Evolutionary conservation across 306 rosid genomes (phyloP).

Genomic region (Vicia villosa): DNA sequence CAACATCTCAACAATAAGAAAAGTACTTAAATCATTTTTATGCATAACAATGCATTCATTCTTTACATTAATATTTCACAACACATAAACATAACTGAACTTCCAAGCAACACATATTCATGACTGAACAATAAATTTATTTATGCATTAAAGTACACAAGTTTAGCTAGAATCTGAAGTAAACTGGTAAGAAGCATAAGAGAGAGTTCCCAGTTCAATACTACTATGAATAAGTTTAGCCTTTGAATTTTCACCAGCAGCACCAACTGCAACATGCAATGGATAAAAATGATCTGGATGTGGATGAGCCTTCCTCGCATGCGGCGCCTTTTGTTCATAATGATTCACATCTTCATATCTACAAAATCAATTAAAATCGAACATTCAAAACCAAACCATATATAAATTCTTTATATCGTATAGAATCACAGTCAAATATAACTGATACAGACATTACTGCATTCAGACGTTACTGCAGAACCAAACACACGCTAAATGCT

Average conservation of each 20-base stretch:
- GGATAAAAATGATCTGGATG: conserved; percentile 82
- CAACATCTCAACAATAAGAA: no score
- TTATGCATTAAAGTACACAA: neutral
- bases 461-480: neutral
- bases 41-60: neutral
- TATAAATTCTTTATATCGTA: neutral
- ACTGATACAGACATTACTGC: neutral
- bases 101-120: conserved; percentile 26
- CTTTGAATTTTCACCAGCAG: conserved; percentile 64
- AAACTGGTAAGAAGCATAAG: conserved; percentile 85
- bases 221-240: conserved; percentile 67
- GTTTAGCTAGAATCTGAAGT: conserved; percentile 39
- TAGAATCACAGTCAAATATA: neutral
- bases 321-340: conserved; percentile 66
- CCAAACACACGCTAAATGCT: conserved; percentile 9
- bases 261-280: conserved; percentile 80
- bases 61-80: conserved; percentile 1
- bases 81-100: conserved; percentile 1
- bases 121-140: neutral
- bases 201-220: conserved; percentile 58
- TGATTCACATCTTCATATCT: conserved; percentile 81
- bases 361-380: no score
- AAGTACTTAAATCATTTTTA: neutral
- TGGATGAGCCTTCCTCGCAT: conserved; percentile 79
- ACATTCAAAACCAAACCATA: conserved; percentile 28